Percentiles rank a stretch among this genome's conserved stretches.
Conservation (phyloP, 1,284 basidiomycete genomes). For the Coniophora puteana region DNA sequence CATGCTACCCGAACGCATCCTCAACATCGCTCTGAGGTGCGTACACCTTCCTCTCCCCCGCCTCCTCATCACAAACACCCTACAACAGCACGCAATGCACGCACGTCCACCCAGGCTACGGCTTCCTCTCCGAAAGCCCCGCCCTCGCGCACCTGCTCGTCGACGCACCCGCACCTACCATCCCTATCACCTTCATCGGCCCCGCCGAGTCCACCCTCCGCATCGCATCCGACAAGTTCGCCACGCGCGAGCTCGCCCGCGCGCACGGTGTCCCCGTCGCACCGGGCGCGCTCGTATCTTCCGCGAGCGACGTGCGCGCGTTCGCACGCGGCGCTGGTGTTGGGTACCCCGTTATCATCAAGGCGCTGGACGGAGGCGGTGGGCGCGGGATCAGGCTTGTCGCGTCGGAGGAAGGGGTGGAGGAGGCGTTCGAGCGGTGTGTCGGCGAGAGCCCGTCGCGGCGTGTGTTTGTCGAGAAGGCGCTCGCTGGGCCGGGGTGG, state of each 20-base stretch:
- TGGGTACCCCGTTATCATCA: slow-evolving; percentile 50
- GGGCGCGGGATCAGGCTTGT: slow-evolving; percentile 49
- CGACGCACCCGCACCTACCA: slow-evolving; percentile 31
- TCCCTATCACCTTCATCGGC: slow-evolving; percentile 46
- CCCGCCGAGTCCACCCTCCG: slow-evolving; percentile 41
- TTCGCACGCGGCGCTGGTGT: slow-evolving; percentile 33
- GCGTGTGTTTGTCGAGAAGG: slow-evolving; percentile 36
- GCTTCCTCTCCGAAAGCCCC: slow-evolving; percentile 49
- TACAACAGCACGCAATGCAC: slow-evolving; percentile 31
- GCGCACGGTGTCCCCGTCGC: slow-evolving; percentile 41
- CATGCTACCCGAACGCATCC: too few species aligned
- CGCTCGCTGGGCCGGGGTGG: too few species aligned
- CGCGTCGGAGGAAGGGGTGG: slow-evolving; percentile 20
- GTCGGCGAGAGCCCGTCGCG: slow-evolving; percentile 37
- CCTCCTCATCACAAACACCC: too few species aligned
- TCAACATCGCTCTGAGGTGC: too few species aligned
- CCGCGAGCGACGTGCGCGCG: slow-evolving; percentile 28
- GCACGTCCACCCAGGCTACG: slow-evolving; percentile 42
- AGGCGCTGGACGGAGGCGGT: slow-evolving; percentile 53
- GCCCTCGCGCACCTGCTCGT: slow-evolving; percentile 37
- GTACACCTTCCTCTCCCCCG: too few species aligned
- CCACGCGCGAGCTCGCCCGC: slow-evolving; percentile 44
- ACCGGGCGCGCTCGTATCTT: slow-evolving; percentile 35
- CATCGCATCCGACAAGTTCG: slow-evolving; percentile 49
- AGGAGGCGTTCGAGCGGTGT: slow-evolving; percentile 41